Conservation (phyloP, 2,329 filamentous ascomycete genomes). For the Talaromyces sp. region DNA sequence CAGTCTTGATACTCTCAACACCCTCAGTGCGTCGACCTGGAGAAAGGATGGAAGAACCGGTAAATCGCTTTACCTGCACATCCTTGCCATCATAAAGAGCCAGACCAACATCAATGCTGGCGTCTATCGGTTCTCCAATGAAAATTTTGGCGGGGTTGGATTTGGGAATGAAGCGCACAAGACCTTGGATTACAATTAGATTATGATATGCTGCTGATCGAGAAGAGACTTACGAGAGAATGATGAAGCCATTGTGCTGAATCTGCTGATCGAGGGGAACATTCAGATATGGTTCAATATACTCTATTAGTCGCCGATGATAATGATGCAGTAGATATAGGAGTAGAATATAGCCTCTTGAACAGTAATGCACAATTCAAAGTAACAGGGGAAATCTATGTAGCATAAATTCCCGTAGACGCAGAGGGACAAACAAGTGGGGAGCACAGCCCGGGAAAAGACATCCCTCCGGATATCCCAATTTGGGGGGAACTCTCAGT, state of each 20-base stretch:
- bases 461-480: conserved; percentile 5
- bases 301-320: not conserved
- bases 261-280: not conserved
- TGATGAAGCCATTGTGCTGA: conserved; percentile 30
- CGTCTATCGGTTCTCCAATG: conserved; percentile 53
- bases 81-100: conserved; percentile 54
- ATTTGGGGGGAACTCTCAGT: conserved; percentile 18
- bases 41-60: conserved; percentile 53
- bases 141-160: conserved; percentile 46
- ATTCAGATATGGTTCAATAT: not conserved
- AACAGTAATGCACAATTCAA: too few species aligned
- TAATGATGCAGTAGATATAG: not conserved
- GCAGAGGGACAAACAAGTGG: conserved; percentile 14
- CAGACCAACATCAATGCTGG: conserved; percentile 52
- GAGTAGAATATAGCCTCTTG: not conserved
- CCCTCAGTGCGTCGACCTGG: conserved; percentile 49
- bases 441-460: conserved; percentile 18
- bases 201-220: not conserved
- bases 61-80: conserved; percentile 54
- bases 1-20: conserved; percentile 30
- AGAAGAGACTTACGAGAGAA: conserved; percentile 22
- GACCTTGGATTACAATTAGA: conserved; percentile 38
- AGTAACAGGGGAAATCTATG: not conserved
- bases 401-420: too few species aligned
- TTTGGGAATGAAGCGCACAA: conserved; percentile 56